phyloP scores from a whole-genome alignment of 1,139 yeast species.

The Candida sp. region DNA sequence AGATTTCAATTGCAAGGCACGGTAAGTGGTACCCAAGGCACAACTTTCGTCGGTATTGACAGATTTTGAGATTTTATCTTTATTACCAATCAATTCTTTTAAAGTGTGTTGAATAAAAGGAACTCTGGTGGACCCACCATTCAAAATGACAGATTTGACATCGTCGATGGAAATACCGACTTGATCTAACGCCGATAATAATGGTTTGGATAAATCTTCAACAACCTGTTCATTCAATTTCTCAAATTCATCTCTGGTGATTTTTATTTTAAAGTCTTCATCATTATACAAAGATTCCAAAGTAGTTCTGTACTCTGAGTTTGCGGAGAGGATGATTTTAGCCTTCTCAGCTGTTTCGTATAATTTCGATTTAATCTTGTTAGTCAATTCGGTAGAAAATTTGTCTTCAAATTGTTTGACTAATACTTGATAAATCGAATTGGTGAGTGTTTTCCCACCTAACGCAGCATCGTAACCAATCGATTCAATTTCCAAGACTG shows the following conservation, averaged over 20 bases:
- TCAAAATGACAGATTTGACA: slow-evolving; percentile 67
- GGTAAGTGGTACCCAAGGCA: slow-evolving; percentile 81
- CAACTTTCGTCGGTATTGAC: slow-evolving; percentile 97
- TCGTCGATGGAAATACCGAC: slow-evolving; percentile 27
- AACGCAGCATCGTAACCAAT: slow-evolving; percentile 61
- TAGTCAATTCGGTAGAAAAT: slow-evolving; percentile 37
- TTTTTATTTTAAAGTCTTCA: slow-evolving; percentile 59
- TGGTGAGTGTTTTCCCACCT: slow-evolving; percentile 78
- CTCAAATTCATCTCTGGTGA: slow-evolving; percentile 83
- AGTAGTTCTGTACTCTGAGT: slow-evolving; percentile 67
- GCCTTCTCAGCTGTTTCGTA: slow-evolving; percentile 86
- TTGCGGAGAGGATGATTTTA: slow-evolving; percentile 83
- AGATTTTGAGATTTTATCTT: slow-evolving; percentile 69
- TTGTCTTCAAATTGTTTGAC: slow-evolving; percentile 51
- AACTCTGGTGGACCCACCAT: slow-evolving; percentile 92
- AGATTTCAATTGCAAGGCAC: slow-evolving; percentile 60
- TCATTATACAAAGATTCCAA: slow-evolving; percentile 72
- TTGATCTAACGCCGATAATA: slow-evolving; percentile 48
- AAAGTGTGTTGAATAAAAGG: slow-evolving; percentile 76
- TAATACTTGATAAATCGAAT: slow-evolving; percentile 58
- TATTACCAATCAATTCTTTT: slow-evolving; percentile 40
- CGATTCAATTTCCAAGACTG: slow-evolving; percentile 62
- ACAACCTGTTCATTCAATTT: slow-evolving; percentile 43
- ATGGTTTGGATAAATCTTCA: slow-evolving; percentile 50
- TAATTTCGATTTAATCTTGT: slow-evolving; percentile 64